phyloP scores from a whole-genome alignment of 2,329 filamentous ascomycete species.

The Penicillium psychrosexuale region DNA sequence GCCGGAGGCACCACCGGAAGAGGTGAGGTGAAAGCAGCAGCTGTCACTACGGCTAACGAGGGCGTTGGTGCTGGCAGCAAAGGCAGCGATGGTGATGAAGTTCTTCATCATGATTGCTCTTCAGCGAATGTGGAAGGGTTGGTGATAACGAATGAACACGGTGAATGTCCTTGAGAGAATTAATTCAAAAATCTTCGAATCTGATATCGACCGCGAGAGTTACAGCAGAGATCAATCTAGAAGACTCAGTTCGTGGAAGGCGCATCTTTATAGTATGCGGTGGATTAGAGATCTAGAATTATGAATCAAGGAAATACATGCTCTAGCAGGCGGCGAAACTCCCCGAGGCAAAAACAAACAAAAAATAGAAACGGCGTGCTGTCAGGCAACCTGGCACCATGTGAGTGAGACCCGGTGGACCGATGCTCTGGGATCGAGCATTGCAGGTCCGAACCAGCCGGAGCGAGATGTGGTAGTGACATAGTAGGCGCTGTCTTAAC shows the following conservation, averaged over 20 bases:
- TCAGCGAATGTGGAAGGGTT: background rate
- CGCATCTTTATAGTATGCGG: constrained; percentile 18
- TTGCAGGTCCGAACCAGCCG: constrained; percentile 18
- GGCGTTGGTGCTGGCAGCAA: constrained; percentile 44
- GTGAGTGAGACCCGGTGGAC: constrained; percentile 4
- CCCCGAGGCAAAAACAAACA: constrained; percentile 10
- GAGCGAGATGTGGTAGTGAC: constrained; percentile 8
- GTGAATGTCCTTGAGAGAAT: background rate
- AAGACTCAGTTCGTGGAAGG: background rate
- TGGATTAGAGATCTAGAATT: background rate
- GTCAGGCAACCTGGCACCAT: constrained; percentile 4
- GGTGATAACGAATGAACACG: constrained; percentile 10
- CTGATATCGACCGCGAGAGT: background rate
- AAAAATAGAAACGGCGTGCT: constrained; percentile 6
- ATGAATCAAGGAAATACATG: constrained; percentile 1
- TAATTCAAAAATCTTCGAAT: background rate
- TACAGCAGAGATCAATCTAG: too few species aligned
- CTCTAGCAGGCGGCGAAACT: constrained; percentile 3
- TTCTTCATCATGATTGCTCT: constrained; percentile 35
- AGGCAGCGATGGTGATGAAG: constrained; percentile 37
- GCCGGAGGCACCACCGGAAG: constrained; percentile 51
- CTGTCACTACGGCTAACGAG: constrained; percentile 37
- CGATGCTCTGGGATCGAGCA: constrained; percentile 6
- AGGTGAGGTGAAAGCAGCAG: constrained; percentile 55
- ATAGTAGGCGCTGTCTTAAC: constrained; percentile 19